Evolutionary conservation across 768 basidiomycete species (phyloP).

Genomic region (Kwoniella dejecticola): DNA sequence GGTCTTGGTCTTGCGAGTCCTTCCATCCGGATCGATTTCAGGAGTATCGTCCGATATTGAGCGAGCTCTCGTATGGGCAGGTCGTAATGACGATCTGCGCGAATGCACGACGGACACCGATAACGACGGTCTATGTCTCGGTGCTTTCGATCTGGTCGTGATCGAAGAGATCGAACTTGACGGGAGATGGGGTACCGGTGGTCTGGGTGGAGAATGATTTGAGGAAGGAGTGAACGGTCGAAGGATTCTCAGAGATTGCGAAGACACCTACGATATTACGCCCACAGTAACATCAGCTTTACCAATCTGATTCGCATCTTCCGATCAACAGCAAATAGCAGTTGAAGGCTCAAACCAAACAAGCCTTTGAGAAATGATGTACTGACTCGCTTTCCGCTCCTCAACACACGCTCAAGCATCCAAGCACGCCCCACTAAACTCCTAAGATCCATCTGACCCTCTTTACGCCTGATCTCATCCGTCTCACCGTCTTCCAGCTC

Average conservation of each 20-base stretch:
- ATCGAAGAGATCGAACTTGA: conserved; percentile 5
- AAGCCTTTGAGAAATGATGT: neutral
- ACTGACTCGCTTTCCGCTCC: conserved; percentile 43
- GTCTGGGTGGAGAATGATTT: conserved; percentile 3
- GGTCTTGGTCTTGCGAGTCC: neutral
- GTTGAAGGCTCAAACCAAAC: no score
- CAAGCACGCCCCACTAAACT: conserved; percentile 41
- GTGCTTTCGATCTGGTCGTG: neutral
- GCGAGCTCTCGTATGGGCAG: no score
- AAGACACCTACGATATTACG: conserved; percentile 3
- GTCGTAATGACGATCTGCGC: conserved; percentile 2
- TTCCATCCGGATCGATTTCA: no score
- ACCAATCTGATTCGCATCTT: neutral
- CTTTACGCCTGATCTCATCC: conserved; percentile 13
- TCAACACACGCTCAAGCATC: conserved; percentile 39
- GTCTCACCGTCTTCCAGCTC: conserved; percentile 17
- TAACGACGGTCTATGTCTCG: neutral
- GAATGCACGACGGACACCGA: neutral
- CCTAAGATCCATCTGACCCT: conserved; percentile 38
- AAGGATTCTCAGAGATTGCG: conserved; percentile 5
- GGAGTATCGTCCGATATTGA: neutral
- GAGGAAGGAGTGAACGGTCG: conserved; percentile 10
- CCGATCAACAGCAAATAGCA: no score
- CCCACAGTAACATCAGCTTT: neutral
- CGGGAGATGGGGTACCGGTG: conserved; percentile 4